A percentile compares a stretch with the other conserved stretches of the same genome.
Conservation (phyloP, 2,329 filamentous ascomycete genomes). For the Emergomyces pasteurianus region DNA sequence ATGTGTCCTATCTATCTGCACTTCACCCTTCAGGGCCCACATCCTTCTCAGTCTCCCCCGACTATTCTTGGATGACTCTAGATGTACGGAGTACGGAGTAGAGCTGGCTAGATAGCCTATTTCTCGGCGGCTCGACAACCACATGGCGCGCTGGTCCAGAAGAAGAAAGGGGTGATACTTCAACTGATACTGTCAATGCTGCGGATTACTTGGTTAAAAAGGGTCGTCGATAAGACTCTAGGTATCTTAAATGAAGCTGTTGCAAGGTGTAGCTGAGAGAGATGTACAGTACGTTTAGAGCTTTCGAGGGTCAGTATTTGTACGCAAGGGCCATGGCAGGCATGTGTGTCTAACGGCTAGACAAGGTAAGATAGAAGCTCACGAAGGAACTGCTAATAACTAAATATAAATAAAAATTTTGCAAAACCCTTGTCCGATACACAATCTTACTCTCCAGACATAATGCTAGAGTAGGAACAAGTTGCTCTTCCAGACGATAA, state of each 20-base stretch:
- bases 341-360: not conserved
- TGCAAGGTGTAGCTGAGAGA: not conserved
- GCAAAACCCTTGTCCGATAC: not conserved
- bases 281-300: not conserved
- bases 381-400: not conserved
- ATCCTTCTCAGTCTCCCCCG: not conserved
- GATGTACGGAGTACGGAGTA: too few relatives aligned
- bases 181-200: not conserved
- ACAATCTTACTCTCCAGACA: not conserved
- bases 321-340: not conserved
- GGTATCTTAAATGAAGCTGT: not conserved
- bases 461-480: too few relatives aligned
- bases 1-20: not conserved
- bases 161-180: too few relatives aligned
- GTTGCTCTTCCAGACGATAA: too few relatives aligned
- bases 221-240: not conserved
- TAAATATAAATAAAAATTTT: not conserved
- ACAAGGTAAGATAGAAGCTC: not conserved
- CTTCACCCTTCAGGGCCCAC: not conserved
- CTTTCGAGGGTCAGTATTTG: not conserved
- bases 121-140: not conserved
- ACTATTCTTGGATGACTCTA: not conserved
- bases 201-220: not conserved
- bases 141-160: not conserved
- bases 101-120: not conserved